Base-by-base conservation (phyloP, 2,329 filamentous ascomycete genomes). In the Aspergillus costaricaensis region DNA sequence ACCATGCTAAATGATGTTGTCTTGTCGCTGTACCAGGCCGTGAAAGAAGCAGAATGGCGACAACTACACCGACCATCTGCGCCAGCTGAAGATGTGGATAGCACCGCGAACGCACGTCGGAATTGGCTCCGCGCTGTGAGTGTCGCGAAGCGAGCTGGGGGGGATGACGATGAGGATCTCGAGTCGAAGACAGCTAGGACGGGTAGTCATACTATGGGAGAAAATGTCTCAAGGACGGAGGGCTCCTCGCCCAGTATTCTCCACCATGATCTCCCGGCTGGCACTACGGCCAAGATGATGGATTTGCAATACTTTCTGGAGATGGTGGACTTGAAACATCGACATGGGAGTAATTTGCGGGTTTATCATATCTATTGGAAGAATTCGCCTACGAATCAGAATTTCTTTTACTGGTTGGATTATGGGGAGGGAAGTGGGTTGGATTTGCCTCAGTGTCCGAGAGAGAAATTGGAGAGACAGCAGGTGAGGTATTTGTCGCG, bases 351-450 rank as follows among this genome's bases (percentile, higher is more conserved):
- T 57, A 96, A 95, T 67, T 76, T 96, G 54, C 83, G 90, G 32
- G 84, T 86, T 32, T 97, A 96, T 68, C 93, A 97, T 70, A 85
- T 87, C 61, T 86, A 90, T 65, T 97, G 93, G 93, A 92, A 92
- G 74, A 86, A 84, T 62, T 81, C 86, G 1, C 81, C 90, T 27
- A 94, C 91, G 0, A 85, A 87, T 4, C 89, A 96, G 73, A 96
- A 95, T 72, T 97, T 93, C 82, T 96, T 96, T 74, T 94, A 92
- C 77, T 96, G 93, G 92, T 81, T 96, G 1, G 93, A 97, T 72
- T 82, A 90, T 60, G 93, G 93, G 5, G 88, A 88, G 52, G 93
- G 93, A 0, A 86, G 81, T 66, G 75, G 84, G 41, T 72, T 95
- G 47, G 89, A 94, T 64, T 79, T 94, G 12, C 83, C 86, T 3